phyloP scores from a whole-genome alignment of 208 protist genomes.

The Porcisia hertigi region DNA sequence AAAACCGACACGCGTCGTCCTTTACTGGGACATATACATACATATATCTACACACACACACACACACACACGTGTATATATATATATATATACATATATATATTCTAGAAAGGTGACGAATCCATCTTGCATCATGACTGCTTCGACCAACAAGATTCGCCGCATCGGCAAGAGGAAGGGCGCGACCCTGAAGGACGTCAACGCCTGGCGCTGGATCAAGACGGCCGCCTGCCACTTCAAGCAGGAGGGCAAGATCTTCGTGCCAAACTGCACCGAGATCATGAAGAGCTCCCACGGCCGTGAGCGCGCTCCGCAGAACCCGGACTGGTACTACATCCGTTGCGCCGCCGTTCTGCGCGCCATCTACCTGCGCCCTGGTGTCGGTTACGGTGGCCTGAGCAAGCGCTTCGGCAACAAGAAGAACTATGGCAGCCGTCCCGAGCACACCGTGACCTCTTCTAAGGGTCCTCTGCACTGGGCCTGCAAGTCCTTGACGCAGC shows the following conservation, averaged over 20 bases:
- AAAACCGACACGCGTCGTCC: neutral
- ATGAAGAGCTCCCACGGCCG: conserved; percentile 96
- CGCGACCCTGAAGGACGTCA: conserved; percentile 94
- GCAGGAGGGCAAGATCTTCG: conserved; percentile 91
- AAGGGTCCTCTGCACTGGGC: conserved; percentile 91
- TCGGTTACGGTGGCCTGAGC: conserved; percentile 93
- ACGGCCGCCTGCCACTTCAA: conserved; percentile 96
- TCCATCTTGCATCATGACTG: conserved; percentile 45
- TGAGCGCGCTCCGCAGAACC: conserved; percentile 96
- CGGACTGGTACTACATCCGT: conserved; percentile 98
- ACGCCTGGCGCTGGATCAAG: conserved; percentile 95
- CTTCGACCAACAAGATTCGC: conserved; percentile 73
- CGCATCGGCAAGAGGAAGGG: conserved; percentile 91
- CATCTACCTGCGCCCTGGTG: conserved; percentile 95
- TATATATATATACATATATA: neutral
- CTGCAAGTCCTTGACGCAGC: conserved; percentile 94
- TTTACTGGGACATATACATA: no score
- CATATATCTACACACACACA: no score
- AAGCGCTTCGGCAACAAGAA: conserved; percentile 94
- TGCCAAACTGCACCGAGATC: conserved; percentile 97
- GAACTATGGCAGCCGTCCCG: conserved; percentile 85
- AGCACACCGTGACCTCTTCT: conserved; percentile 87
- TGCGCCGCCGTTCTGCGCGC: conserved; percentile 96
- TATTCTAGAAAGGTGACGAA: conserved; percentile 12
- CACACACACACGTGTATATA: neutral